These are phyloP conservation scores for Psophocarpus tetragonolobus DNA, from an alignment of 306 rosid species.

Conservation along the genomic window DNA sequence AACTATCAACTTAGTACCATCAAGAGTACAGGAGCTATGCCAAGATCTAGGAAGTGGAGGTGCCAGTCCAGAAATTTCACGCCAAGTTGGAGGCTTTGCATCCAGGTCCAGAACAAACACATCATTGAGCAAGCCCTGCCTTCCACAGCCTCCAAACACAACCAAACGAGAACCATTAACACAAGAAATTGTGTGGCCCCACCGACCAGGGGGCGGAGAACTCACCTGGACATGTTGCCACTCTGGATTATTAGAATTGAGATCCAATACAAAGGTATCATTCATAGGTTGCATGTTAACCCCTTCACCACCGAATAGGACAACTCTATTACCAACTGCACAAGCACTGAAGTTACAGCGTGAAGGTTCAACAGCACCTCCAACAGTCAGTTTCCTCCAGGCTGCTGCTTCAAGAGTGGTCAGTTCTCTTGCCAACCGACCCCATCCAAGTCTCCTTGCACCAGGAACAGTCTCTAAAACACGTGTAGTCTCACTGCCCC, in stretches of 20 bases:
- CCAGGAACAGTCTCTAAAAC: constrained; percentile 96
- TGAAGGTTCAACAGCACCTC: constrained; percentile 96
- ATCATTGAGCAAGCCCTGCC: constrained; percentile 95
- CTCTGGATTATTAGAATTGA: constrained; percentile 86
- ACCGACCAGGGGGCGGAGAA: constrained; percentile 99
- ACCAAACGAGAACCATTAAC: constrained; percentile 93
- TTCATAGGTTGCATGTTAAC: constrained; percentile 99
- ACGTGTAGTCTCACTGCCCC: constrained; percentile 97
- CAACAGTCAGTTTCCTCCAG: constrained; percentile 94
- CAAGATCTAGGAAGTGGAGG: constrained; percentile 99
- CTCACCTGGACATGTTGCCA: constrained; percentile 98
- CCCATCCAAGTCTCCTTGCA: constrained; percentile 98
- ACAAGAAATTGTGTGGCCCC: constrained; percentile 99
- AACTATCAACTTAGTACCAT: constrained; percentile 96
- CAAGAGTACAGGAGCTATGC: constrained; percentile 99
- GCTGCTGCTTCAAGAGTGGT: constrained; percentile 99
- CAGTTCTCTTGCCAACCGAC: constrained; percentile 86
- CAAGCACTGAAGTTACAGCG: constrained; percentile 99
- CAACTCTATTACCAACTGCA: constrained; percentile 97
- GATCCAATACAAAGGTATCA: constrained; percentile 92
- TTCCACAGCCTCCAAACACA: constrained; percentile 99
- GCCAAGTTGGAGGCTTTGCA: constrained; percentile 97
- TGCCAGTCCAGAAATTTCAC: constrained; percentile 97
- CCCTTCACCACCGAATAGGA: constrained; percentile 98
- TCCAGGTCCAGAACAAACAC: constrained; percentile 94